A percentile compares a stretch with the other conserved stretches of the same genome.
Evolutionary conservation across 2,329 filamentous ascomycete genomes (phyloP).

Genomic region (Aspergillus sp.): DNA sequence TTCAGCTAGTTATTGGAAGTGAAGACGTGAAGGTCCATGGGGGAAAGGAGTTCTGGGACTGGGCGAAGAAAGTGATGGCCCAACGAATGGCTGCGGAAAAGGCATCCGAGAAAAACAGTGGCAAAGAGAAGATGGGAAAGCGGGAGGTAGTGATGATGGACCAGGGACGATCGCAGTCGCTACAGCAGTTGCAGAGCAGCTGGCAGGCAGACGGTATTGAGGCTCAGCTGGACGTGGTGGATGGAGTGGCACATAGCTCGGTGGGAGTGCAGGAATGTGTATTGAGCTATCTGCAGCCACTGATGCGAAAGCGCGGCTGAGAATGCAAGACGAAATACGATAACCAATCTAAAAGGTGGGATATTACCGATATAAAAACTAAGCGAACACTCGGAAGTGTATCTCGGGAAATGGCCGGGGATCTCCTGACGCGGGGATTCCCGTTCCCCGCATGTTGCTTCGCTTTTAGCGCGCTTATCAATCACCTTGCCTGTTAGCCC

Average conservation of each 20-base stretch:
- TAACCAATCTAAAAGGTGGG: too few relatives aligned
- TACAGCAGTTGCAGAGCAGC: not conserved
- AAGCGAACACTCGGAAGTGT: too few relatives aligned
- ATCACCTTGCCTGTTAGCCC: too few relatives aligned
- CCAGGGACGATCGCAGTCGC: not conserved
- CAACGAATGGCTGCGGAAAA: not conserved
- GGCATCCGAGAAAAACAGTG: not conserved
- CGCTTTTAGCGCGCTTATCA: too few relatives aligned
- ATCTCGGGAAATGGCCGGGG: too few relatives aligned
- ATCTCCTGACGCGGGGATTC: too few relatives aligned
- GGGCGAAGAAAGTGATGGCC: not conserved
- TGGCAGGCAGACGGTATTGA: not conserved
- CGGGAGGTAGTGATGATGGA: not conserved
- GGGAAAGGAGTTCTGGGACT: not conserved
- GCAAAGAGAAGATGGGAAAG: not conserved
- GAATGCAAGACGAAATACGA: too few relatives aligned
- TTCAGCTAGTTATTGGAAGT: not conserved
- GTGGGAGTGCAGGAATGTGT: not conserved
- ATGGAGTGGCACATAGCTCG: not conserved
- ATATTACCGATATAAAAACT: too few relatives aligned
- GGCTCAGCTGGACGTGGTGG: not conserved
- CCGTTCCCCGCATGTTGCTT: too few relatives aligned
- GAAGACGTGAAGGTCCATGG: not conserved
- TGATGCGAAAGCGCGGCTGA: not conserved
- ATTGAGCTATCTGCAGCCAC: not conserved